Evolutionary conservation across 305 asterid genomes (phyloP), one percentile per base, ranked within the genome.

Genomic region (Caryopteris hybrid): DNA sequence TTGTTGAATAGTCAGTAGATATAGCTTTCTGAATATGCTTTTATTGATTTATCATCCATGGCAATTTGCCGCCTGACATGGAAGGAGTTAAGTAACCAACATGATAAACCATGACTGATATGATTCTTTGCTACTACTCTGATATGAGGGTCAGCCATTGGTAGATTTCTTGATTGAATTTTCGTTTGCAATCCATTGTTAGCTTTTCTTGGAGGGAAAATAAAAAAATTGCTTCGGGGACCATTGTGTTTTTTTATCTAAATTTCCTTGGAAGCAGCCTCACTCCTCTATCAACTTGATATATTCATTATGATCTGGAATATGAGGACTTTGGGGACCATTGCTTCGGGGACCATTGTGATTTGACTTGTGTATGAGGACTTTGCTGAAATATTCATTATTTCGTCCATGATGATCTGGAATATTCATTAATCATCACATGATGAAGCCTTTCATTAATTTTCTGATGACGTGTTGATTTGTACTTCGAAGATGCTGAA

Each of bases 11-110:
- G 66, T 36, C 33, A 17, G 56, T 25, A 52, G 22, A 16, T 31
- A 23, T 48, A 69, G 20, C 38, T 50, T 61, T 61, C 69, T 48
- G 16, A 57, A 61, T 47, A 51, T 70, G 42, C 53, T 51, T 7
- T 27, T 36, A 13, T 3, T 25, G 47, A 31, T 57, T 13, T 53
- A 25, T 39, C 20, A 7, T 41, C 27, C 16, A 6, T 31, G 58
- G 6, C 46, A 9, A 6, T 34, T 14, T 59, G 41, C 50, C 8
- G 20, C 52, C 59, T 50, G 62, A 3, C 2, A 36, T 69, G 63
- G 34, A 8, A 17, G 14, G 34, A 20, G 57, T 39, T 61, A 1
- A 12, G 27, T 16, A 18, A 27, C n/a, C n/a, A 29, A 20, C 42
- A n/a, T 3, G 39, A 42, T 22, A 25, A 14, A 20, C 11, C 76